phyloP scores from a whole-genome alignment of 805 yeast species.

The Zygosaccharomyces rouxii region DNA sequence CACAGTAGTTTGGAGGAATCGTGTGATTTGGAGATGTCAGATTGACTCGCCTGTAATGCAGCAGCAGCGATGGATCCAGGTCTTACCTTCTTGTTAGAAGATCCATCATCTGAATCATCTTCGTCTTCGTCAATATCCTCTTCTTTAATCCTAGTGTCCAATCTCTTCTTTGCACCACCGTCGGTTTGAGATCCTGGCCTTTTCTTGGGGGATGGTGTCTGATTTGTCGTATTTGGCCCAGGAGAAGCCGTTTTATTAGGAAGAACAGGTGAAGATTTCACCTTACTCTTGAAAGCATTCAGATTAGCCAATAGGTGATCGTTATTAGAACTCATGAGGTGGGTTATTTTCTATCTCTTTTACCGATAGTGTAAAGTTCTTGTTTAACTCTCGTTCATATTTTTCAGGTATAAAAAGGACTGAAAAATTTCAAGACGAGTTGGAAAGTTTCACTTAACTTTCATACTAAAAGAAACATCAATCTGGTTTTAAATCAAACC shows the following conservation, averaged over 20 bases:
- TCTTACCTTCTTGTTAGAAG: slow-evolving; percentile 31
- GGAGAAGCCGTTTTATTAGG: slow-evolving; percentile 37
- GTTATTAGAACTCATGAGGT: slow-evolving; percentile 22
- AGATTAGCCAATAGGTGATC: slow-evolving; percentile 51
- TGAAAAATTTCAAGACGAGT: slow-evolving; percentile 4
- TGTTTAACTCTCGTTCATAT: slow-evolving; percentile 4
- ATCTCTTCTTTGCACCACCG: slow-evolving; percentile 4
- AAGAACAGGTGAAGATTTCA: slow-evolving; percentile 55
- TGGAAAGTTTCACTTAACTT: not conserved
- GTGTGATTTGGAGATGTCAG: slow-evolving; percentile 41
- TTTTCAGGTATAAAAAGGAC: slow-evolving; percentile 8
- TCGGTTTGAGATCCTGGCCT: slow-evolving; percentile 14
- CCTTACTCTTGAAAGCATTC: slow-evolving; percentile 59
- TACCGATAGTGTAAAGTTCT: not conserved
- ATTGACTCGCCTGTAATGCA: slow-evolving; percentile 29
- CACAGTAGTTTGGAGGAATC: slow-evolving; percentile 81
- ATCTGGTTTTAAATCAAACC: not conserved
- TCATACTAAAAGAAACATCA: not conserved
- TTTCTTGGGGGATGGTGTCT: slow-evolving; percentile 16
- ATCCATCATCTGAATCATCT: slow-evolving; percentile 22
- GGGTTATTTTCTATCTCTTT: not conserved
- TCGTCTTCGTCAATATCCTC: slow-evolving; percentile 18
- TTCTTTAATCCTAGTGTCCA: slow-evolving; percentile 3
- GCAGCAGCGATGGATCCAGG: slow-evolving; percentile 33
- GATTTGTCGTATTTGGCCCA: slow-evolving; percentile 14